Percentiles rank a stretch among this genome's conserved stretches.
Conservation (phyloP, 352 stramenopile genomes). For the Globisporangium rhizosaccharum region DNA sequence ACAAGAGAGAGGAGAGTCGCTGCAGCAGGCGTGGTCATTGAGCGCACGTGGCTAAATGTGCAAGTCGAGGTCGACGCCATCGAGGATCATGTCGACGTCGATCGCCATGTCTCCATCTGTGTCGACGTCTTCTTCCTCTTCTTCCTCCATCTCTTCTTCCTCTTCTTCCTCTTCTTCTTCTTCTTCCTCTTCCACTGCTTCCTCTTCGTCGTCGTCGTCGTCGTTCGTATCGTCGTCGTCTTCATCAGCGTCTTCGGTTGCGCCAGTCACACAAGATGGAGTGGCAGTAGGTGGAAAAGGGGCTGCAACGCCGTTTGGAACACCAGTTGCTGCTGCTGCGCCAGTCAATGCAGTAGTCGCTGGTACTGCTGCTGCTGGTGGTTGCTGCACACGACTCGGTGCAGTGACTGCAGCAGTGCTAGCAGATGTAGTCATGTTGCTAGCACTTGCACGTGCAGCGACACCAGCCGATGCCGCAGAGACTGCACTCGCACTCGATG, state of each 20-base stretch:
- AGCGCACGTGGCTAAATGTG: slow-evolving; percentile 7
- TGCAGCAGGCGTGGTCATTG: neutral
- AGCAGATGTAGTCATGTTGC: neutral
- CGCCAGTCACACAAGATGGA: neutral
- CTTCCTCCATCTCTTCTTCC: slow-evolving; percentile 10
- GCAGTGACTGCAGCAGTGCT: no score
- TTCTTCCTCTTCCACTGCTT: slow-evolving; percentile 33
- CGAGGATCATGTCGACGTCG: slow-evolving; percentile 19
- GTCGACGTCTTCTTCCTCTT: slow-evolving; percentile 27
- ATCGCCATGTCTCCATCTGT: slow-evolving; percentile 15
- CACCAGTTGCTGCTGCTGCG: no score
- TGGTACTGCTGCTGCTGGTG: no score
- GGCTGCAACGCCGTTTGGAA: neutral
- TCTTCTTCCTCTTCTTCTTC: slow-evolving; percentile 36
- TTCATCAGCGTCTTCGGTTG: neutral
- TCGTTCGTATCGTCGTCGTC: slow-evolving; percentile 26
- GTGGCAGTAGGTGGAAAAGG: neutral
- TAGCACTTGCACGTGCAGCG: neutral
- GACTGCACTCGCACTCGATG: neutral
- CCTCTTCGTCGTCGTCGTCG: slow-evolving; percentile 33
- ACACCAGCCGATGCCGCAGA: no score
- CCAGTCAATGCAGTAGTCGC: neutral
- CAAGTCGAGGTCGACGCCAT: slow-evolving; percentile 25
- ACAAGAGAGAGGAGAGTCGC: neutral
- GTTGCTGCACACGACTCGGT: no score